Percentiles rank a stretch among this genome's conserved stretches.
phyloP scores from a whole-genome alignment of 768 basidiomycete genomes.

The Panaeolus cyanescens region DNA sequence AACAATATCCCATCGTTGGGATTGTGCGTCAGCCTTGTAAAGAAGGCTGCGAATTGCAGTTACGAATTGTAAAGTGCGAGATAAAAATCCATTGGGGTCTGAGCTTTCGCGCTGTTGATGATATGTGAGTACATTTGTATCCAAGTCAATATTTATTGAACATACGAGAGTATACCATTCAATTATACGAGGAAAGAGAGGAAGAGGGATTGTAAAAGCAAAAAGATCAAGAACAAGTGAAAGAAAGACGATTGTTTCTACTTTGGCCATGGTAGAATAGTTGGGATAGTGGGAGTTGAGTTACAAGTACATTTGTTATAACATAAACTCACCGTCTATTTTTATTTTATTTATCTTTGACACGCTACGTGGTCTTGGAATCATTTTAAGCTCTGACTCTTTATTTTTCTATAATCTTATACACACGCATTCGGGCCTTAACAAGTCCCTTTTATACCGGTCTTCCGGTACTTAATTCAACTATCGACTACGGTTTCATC shows the following conservation, averaged over 20 bases:
- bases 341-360: not conserved
- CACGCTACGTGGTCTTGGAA: not conserved
- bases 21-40: constrained; percentile 58
- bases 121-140: constrained; percentile 2
- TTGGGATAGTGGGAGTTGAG: not conserved
- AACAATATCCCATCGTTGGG: constrained; percentile 90
- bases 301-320: constrained; percentile 1
- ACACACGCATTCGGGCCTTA: not conserved
- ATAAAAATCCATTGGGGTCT: constrained; percentile 70
- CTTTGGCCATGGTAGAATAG: constrained; percentile 49
- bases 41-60: constrained; percentile 67
- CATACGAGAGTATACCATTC: constrained; percentile 85
- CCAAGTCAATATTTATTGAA: not conserved
- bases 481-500: constrained; percentile 16
- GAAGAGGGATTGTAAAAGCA: constrained; percentile 95
- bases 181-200: constrained; percentile 96
- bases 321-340: not conserved
- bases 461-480: not conserved
- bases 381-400: not conserved
- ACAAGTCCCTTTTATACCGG: not conserved
- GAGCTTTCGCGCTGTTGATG: constrained; percentile 65
- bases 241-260: constrained; percentile 85
- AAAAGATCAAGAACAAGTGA: constrained; percentile 88
- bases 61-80: constrained; percentile 67
- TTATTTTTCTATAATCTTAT: not conserved